These are phyloP conservation scores for Sapria himalayana DNA, from an alignment of 345 rosid species.

Conservation along the genomic window DNA sequence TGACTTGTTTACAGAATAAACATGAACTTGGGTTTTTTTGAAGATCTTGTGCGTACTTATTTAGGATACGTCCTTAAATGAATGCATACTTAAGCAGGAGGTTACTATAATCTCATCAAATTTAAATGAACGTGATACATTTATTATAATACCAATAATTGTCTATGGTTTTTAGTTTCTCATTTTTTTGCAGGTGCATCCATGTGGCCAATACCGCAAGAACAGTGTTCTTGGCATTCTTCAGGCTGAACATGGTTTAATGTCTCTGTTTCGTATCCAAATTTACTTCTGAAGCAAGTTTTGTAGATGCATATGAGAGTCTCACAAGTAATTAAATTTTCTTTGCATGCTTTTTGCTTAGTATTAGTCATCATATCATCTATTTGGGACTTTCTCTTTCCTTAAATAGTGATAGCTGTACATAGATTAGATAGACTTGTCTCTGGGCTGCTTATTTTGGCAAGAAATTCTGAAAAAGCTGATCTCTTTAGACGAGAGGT, in stretches of 20 bases:
- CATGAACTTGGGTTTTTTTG: no score
- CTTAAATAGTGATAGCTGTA: slow-evolving; percentile 32
- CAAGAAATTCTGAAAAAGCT: slow-evolving; percentile 66
- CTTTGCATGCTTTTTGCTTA: background rate
- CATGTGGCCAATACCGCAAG: slow-evolving; percentile 91
- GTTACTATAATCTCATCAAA: no score
- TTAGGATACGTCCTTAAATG: no score
- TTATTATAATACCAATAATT: no score
- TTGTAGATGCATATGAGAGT: background rate
- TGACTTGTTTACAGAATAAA: no score
- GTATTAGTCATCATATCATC: slow-evolving; percentile 1
- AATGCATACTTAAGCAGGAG: no score
- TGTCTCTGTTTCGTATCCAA: slow-evolving; percentile 76
- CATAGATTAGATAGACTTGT: slow-evolving; percentile 77
- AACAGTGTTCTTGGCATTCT: slow-evolving; percentile 92
- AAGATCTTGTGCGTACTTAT: no score
- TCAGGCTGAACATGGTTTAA: slow-evolving; percentile 64
- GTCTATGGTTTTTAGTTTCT: background rate
- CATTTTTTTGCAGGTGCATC: slow-evolving; percentile 46
- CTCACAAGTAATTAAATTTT: no score
- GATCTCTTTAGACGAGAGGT: slow-evolving; percentile 78
- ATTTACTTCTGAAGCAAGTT: slow-evolving; percentile 2
- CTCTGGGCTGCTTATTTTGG: slow-evolving; percentile 82
- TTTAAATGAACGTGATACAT: no score
- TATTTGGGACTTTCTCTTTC: slow-evolving; percentile 17